Conservation (phyloP, 495 filamentous ascomycete species). For the Annulohypoxylon maeteangense region DNA sequence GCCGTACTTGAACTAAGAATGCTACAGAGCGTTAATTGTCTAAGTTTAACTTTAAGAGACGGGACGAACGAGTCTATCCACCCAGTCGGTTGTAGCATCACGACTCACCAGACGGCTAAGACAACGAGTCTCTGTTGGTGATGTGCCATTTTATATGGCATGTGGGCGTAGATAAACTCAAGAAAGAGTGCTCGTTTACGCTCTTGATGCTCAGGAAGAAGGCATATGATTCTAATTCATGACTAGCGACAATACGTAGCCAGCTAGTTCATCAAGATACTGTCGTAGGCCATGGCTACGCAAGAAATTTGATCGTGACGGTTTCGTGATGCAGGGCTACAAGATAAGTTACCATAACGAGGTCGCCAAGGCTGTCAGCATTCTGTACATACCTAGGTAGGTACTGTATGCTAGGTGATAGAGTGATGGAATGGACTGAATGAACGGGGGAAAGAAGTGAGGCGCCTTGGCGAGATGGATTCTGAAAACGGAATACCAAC, state of each 20-base stretch:
- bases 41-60: slow-evolving; percentile 1
- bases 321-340: background rate
- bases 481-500: slow-evolving; percentile 6
- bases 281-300: background rate
- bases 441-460: background rate
- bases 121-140: slow-evolving; percentile 19
- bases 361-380: background rate
- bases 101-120: slow-evolving; percentile 32
- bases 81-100: background rate
- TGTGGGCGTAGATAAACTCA: background rate
- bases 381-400: background rate
- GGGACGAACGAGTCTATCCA: background rate
- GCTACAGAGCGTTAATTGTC: slow-evolving; percentile 17
- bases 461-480: slow-evolving; percentile 8
- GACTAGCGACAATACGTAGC: background rate
- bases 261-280: background rate
- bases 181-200: slow-evolving; percentile 1
- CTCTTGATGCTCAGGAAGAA: background rate
- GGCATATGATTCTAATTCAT: slow-evolving; percentile 15
- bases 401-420: background rate
- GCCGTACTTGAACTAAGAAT: slow-evolving; percentile 28
- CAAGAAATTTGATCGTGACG: background rate
- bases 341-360: background rate
- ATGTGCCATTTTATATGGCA: slow-evolving; percentile 16
- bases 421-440: background rate